phyloP scores from a whole-genome alignment of 1,139 yeast genomes.

The Diutina ranongensis region DNA sequence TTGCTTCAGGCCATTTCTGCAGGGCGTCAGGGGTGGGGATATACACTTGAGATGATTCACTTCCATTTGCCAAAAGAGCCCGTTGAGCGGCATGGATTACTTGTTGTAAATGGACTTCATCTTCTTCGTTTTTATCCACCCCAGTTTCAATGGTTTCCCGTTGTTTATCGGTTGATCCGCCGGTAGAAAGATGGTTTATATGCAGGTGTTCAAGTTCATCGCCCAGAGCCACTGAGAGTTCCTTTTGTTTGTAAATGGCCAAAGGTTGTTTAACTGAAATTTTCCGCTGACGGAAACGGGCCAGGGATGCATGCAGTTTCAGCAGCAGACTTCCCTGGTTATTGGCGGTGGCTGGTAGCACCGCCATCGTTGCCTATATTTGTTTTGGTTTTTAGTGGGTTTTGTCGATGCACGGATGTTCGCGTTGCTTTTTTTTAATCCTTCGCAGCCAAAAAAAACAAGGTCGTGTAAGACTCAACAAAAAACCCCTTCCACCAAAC shows the following conservation, averaged over 20 bases:
- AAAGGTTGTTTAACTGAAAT: conserved; percentile 86
- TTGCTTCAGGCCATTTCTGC: conserved; percentile 66
- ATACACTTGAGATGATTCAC: conserved; percentile 34
- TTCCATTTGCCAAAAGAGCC: conserved; percentile 30
- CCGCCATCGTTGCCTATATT: conserved; percentile 1
- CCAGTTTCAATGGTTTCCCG: conserved; percentile 93
- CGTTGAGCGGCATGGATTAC: conserved; percentile 72
- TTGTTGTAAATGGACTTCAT: conserved; percentile 89
- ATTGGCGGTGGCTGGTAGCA: conserved; percentile 3
- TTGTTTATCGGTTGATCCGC: conserved; percentile 45
- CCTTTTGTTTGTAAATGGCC: conserved; percentile 65
- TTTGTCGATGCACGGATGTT: neutral
- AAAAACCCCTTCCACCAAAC: no score
- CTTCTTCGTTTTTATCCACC: conserved; percentile 96
- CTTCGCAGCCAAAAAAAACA: no score
- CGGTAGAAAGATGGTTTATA: conserved; percentile 32
- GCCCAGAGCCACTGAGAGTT: conserved; percentile 46
- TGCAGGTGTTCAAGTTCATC: conserved; percentile 36
- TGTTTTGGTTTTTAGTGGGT: neutral
- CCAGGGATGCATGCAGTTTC: conserved; percentile 13
- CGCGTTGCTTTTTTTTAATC: neutral
- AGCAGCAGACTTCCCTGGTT: neutral
- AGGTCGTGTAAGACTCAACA: neutral
- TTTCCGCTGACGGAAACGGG: conserved; percentile 82
- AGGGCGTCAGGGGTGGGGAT: conserved; percentile 98